Conservation (phyloP, 2,329 filamentous ascomycete genomes). For the Didymella exigua region DNA sequence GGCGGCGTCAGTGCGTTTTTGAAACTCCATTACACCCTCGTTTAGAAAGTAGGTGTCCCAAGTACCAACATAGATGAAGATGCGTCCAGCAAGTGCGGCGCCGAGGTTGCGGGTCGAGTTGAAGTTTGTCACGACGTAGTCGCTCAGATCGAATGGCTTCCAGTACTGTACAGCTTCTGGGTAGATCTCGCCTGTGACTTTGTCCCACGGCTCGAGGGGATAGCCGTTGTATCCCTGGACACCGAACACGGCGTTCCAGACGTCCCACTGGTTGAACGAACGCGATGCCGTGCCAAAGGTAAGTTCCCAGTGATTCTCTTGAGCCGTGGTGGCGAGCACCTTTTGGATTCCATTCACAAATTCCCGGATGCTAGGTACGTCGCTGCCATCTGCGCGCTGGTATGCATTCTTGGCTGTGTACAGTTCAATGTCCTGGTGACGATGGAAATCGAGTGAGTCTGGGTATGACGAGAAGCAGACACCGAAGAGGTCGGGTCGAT, state of each 20-base stretch:
- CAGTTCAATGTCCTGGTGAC: slow-evolving; percentile 46
- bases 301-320: slow-evolving; percentile 50
- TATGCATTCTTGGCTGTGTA: slow-evolving; percentile 43
- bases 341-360: slow-evolving; percentile 35
- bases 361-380: slow-evolving; percentile 40
- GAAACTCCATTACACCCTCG: slow-evolving; percentile 45
- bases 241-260: slow-evolving; percentile 49
- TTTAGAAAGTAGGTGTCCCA: slow-evolving; percentile 48
- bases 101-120: slow-evolving; percentile 42
- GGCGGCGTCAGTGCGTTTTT: slow-evolving; percentile 38
- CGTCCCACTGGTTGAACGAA: slow-evolving; percentile 46
- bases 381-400: slow-evolving; percentile 34
- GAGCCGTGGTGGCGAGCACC: slow-evolving; percentile 31
- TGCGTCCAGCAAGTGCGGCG: slow-evolving; percentile 35
- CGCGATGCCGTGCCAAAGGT: slow-evolving; percentile 45
- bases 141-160: slow-evolving; percentile 45
- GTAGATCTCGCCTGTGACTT: slow-evolving; percentile 49
- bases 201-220: slow-evolving; percentile 49
- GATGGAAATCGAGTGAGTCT: slow-evolving; percentile 47
- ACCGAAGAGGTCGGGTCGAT: slow-evolving; percentile 48
- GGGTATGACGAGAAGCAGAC: slow-evolving; percentile 48
- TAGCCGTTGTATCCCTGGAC: slow-evolving; percentile 47
- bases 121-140: slow-evolving; percentile 45
- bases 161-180: slow-evolving; percentile 45
- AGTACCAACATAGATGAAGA: slow-evolving; percentile 46